These are phyloP conservation scores for Oenanthe sinensis DNA, from an alignment of 129 eudicot genomes.

Conservation along the genomic window DNA sequence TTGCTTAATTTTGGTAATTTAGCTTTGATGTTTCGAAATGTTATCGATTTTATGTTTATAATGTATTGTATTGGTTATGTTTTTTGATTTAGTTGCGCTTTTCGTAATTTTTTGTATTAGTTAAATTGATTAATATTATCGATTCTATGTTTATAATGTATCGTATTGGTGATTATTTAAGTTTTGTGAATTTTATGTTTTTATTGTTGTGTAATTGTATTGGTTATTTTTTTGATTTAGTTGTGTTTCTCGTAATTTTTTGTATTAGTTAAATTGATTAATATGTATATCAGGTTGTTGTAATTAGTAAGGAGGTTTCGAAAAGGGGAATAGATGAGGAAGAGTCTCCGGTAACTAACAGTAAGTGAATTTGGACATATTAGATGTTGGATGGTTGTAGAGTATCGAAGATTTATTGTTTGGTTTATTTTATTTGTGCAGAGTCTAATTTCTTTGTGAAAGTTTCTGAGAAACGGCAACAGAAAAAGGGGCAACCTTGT, in stretches of 20 bases:
- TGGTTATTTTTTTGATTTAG: not conserved
- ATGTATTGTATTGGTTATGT: not conserved
- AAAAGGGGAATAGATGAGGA: constrained; percentile 27
- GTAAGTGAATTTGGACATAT: constrained; percentile 36
- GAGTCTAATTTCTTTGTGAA: constrained; percentile 44
- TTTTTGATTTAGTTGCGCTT: too few relatives aligned
- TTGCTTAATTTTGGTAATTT: not conserved
- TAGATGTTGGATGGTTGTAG: not conserved
- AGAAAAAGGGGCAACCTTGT: constrained; percentile 19
- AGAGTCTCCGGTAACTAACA: constrained; percentile 36
- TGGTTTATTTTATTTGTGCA: constrained; percentile 21
- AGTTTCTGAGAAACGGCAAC: constrained; percentile 41
- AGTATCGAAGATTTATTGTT: not conserved
- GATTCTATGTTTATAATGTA: not conserved
- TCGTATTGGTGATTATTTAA: not conserved
- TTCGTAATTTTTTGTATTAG: too few relatives aligned
- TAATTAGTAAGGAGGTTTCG: constrained; percentile 30
- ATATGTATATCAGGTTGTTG: constrained; percentile 34
- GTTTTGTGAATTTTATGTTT: not conserved
- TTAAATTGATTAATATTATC: too few relatives aligned
- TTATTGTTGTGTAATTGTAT: not conserved
- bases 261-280: not conserved
- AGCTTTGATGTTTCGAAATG: constrained; percentile 1
- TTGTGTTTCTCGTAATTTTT: not conserved
- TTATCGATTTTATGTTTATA: not conserved